phyloP scores from a whole-genome alignment of 2,329 filamentous ascomycete genomes.

The Aureobasidium pullulans region DNA sequence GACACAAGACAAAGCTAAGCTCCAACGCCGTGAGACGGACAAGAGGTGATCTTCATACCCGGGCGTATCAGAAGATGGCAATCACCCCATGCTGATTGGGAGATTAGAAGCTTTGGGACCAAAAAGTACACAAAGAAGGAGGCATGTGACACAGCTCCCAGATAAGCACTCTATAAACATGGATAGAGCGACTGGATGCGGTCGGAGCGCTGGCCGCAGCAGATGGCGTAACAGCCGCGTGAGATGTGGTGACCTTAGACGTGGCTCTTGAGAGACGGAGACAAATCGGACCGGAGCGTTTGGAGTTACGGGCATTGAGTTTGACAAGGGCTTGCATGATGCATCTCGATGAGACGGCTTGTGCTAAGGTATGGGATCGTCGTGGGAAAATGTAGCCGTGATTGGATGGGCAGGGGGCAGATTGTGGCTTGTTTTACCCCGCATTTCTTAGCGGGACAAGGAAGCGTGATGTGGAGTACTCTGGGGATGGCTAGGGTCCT shows the following conservation, averaged over 20 bases:
- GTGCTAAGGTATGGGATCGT: neutral
- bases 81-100: conserved; percentile 1
- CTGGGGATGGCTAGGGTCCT: neutral
- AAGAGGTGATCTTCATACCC: neutral
- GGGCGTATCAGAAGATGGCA: neutral
- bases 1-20: neutral
- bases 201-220: neutral
- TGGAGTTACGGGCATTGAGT: conserved; percentile 1
- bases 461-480: neutral
- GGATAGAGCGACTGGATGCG: neutral
- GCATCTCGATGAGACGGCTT: conserved; percentile 1
- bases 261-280: neutral
- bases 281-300: conserved; percentile 11
- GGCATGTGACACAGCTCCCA: conserved; percentile 5
- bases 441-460: conserved; percentile 1
- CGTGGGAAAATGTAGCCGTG: neutral
- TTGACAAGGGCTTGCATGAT: neutral
- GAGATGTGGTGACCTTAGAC: neutral
- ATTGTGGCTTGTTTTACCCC: conserved; percentile 5
- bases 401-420: neutral
- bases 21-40: conserved; percentile 5
- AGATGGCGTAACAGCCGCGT: neutral
- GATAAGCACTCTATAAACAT: neutral
- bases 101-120: neutral
- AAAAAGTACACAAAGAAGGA: conserved; percentile 9